Evolutionary conservation across 2,329 filamentous ascomycete genomes (phyloP), one percentile per base, ranked within the genome.

Genomic region (Penicillium sp.): DNA sequence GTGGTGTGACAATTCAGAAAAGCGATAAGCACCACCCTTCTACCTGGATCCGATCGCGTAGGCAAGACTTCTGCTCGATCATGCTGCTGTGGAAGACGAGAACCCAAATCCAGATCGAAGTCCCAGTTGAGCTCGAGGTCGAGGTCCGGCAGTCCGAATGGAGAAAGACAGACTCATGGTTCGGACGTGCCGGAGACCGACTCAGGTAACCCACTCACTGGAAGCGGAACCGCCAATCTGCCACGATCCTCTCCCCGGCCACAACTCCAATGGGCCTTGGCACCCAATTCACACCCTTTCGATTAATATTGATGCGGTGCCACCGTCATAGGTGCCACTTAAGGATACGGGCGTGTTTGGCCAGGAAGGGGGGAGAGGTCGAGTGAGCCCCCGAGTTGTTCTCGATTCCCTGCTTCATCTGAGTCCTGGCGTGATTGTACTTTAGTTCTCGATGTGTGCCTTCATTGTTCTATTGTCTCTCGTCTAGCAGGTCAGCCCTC

Each of bases 161-260:
- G 55, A 58, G 52, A 50, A 52, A 52, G 55, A 50, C 49, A 53
- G 50, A 53, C 56, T 56, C 49, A 53, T 55, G 50, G 50, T 54
- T 55, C 56, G 54, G 57, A 52, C 57, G 52, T 51, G 49, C 50
- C 55, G 57, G 55, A 58, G 54, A 48, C 50, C 47, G 33, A 42
- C 13, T 32, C 32, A 43, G 13, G 18, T 18, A 18, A 18, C 18
- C 9, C 24, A 24, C 18, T n/a, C 18, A n/a, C 52, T 47, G 46
- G 37, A 44, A 54, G 53, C 54, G 53, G 55, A 56, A 52, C 41
- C 47, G 29, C 47, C 48, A 52, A 53, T 53, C 49, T 48, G 45
- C 46, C 39, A 37, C 25, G 27, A n/a, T 18, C 4, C 24, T n/a
- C 40, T 33, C 13, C 39, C 28, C 18, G 18, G 27, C 39, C 13